Evolutionary conservation across 768 basidiomycete species (phyloP).

Genomic region (Psilocybe cubensis): DNA sequence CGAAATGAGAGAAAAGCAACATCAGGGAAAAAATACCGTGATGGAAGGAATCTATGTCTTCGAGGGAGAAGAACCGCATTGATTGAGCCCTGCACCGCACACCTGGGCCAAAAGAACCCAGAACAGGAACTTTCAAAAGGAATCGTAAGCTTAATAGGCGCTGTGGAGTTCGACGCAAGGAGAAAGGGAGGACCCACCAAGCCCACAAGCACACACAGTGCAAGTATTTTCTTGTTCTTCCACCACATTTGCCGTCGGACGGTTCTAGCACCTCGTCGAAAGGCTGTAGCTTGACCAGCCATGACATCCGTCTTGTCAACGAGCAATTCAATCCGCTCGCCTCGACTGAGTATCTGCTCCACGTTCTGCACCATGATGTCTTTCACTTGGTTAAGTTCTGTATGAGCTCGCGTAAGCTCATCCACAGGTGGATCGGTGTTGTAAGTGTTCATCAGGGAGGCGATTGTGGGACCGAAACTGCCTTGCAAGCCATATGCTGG

Average conservation of each 20-base stretch:
- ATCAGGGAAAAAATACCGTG: conserved; percentile 7
- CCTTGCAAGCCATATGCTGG: conserved; percentile 74
- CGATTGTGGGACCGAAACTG: conserved; percentile 69
- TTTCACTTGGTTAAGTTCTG: conserved; percentile 88
- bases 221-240: conserved; percentile 75
- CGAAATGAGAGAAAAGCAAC: background rate
- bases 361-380: conserved; percentile 99
- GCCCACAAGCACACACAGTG: conserved; percentile 70
- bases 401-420: conserved; percentile 88
- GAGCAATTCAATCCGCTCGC: conserved; percentile 93
- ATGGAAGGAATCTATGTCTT: conserved; percentile 11
- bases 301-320: conserved; percentile 98
- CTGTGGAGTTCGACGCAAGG: conserved; percentile 4
- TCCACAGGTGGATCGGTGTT: conserved; percentile 88
- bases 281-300: conserved; percentile 92
- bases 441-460: conserved; percentile 83
- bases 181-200: conserved; percentile 47
- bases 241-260: conserved; percentile 90
- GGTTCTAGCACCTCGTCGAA: conserved; percentile 85
- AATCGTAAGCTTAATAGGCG: conserved; percentile 1
- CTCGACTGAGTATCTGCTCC: conserved; percentile 91
- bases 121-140: conserved; percentile 64
- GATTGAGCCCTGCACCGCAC: conserved; percentile 82
- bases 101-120: conserved; percentile 89
- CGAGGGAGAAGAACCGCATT: conserved; percentile 40